Percentiles rank a stretch among this genome's conserved stretches.
Evolutionary conservation across 148 eudicot genomes (phyloP).

Genomic region (Chenopodium suecicum): DNA sequence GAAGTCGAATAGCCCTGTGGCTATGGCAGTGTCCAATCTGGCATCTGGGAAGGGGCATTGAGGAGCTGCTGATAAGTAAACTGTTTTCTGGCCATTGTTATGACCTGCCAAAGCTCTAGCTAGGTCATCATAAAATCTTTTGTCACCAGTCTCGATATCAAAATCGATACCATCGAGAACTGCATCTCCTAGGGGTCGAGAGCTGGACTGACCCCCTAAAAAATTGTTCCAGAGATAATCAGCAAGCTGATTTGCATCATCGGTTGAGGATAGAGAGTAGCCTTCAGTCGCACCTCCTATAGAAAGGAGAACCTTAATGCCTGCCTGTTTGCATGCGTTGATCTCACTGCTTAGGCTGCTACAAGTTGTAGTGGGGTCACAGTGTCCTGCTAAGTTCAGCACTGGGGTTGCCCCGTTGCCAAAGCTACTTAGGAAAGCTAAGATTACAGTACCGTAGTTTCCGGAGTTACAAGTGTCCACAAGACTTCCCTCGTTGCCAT

Average conservation of each 20-base stretch:
- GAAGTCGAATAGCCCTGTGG: conserved; percentile 33
- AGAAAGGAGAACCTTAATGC: conserved; percentile 32
- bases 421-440: conserved; percentile 24
- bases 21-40: conserved; percentile 27
- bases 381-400: conserved; percentile 35
- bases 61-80: conserved; percentile 41
- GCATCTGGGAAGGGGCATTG: conserved; percentile 38
- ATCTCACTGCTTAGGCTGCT: conserved; percentile 21
- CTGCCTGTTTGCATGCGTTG: conserved; percentile 17
- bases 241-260: conserved; percentile 28
- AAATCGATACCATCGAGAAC: conserved; percentile 42
- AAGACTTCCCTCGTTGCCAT: conserved; percentile 24
- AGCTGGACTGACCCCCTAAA: conserved; percentile 27
- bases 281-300: conserved; percentile 28
- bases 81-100: conserved; percentile 19
- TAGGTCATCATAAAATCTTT: conserved; percentile 31
- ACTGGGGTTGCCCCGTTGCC: conserved; percentile 15
- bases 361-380: conserved; percentile 29
- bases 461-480: conserved; percentile 20
- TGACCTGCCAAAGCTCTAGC: conserved; percentile 25
- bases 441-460: conserved; percentile 24
- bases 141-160: conserved; percentile 28
- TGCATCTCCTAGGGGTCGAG: conserved; percentile 39
- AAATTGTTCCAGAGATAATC: conserved; percentile 35
- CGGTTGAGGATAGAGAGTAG: conserved; percentile 30